These are phyloP conservation scores for Coccomyxa sp. DNA, from an alignment of 139 green algal genomes.

Conservation along the genomic window DNA sequence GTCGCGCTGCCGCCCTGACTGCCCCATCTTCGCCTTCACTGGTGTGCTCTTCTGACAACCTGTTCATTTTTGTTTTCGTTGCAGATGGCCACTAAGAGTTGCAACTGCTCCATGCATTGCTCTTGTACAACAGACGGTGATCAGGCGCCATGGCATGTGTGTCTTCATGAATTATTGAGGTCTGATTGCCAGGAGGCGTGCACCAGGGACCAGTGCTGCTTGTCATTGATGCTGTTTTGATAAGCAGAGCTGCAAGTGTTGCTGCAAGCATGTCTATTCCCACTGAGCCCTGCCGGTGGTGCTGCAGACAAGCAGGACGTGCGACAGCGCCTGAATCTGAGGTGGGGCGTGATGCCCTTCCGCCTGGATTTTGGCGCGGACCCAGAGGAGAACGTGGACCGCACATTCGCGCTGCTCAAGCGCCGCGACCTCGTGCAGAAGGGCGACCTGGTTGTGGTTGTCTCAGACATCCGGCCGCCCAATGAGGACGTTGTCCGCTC, in stretches of 20 bases:
- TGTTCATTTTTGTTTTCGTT: not conserved
- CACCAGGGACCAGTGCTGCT: not conserved
- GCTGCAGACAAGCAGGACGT: conserved; percentile 49
- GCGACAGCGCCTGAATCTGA: conserved; percentile 61
- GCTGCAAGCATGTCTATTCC: not conserved
- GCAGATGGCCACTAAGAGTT: not conserved
- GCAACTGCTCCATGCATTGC: not conserved
- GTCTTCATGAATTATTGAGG: no score
- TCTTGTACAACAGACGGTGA: no score
- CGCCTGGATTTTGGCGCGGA: conserved; percentile 49
- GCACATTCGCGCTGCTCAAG: conserved; percentile 51
- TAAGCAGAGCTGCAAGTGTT: not conserved
- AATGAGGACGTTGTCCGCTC: conserved; percentile 41
- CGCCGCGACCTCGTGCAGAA: conserved; percentile 46
- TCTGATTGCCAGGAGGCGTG: no score
- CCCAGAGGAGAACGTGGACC: conserved; percentile 53
- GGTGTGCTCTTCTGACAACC: conserved; percentile 23
- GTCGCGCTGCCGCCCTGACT: conserved; percentile 67
- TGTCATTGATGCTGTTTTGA: not conserved
- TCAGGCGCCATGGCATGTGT: not conserved
- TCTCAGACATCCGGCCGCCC: conserved; percentile 55
- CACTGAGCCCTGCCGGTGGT: not conserved
- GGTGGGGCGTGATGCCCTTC: conserved; percentile 76
- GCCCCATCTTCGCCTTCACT: conserved; percentile 85
- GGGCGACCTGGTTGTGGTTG: conserved; percentile 69